Evolutionary conservation across 495 filamentous ascomycete genomes (phyloP).

Genomic region (Daldinia bambusicola): DNA sequence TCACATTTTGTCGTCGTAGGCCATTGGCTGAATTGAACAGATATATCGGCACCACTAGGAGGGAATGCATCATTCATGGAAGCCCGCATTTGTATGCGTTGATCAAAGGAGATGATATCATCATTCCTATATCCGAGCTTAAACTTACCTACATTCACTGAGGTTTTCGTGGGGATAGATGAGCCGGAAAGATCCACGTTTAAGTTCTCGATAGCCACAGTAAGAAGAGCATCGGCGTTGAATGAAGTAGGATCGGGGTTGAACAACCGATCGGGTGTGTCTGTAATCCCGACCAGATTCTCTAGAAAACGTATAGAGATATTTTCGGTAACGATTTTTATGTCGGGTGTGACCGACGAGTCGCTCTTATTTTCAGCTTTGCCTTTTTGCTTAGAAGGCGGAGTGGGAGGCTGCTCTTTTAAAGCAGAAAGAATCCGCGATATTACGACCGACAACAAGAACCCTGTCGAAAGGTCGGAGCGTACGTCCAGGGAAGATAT

Average conservation of each 20-base stretch:
- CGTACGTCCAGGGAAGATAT: constrained; percentile 65
- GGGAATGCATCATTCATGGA: constrained; percentile 72
- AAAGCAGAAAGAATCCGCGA: constrained; percentile 62
- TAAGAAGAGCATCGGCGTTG: constrained; percentile 61
- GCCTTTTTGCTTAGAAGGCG: constrained; percentile 35
- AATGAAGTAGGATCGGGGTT: constrained; percentile 46
- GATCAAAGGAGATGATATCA: constrained; percentile 78
- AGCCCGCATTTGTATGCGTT: constrained; percentile 71
- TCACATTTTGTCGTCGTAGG: constrained; percentile 66
- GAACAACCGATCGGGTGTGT: constrained; percentile 53
- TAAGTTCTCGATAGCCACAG: constrained; percentile 59
- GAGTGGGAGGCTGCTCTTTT: constrained; percentile 41
- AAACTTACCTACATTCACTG: constrained; percentile 70
- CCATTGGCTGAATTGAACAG: constrained; percentile 66
- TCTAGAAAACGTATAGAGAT: constrained; percentile 74
- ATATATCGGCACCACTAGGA: constrained; percentile 70
- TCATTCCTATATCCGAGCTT: constrained; percentile 77
- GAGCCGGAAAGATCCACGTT: constrained; percentile 49
- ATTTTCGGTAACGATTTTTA: constrained; percentile 64
- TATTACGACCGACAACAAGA: constrained; percentile 70
- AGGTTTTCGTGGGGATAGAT: constrained; percentile 51
- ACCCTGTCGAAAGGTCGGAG: constrained; percentile 76
- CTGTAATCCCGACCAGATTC: constrained; percentile 62
- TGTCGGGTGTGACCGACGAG: constrained; percentile 47
- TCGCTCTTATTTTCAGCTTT: constrained; percentile 38